Conservation (phyloP, 257 asterid genomes). For the Thymus mandschuricus region DNA sequence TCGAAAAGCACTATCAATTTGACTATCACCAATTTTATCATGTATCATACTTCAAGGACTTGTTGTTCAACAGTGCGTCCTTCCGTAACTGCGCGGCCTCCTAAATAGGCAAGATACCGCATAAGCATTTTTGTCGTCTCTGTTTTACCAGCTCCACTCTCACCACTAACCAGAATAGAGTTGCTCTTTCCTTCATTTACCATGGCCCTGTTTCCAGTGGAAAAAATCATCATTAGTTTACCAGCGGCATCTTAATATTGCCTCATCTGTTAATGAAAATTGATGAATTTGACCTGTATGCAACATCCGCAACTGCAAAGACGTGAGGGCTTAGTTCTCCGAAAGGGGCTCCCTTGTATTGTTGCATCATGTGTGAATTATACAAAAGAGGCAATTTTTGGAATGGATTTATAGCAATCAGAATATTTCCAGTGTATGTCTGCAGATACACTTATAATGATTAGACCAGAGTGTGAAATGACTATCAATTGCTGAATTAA, state of each 20-base stretch:
- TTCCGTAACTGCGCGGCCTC: conserved; percentile 96
- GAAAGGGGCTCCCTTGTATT: conserved; percentile 91
- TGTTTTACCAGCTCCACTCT: conserved; percentile 99
- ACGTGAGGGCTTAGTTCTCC: conserved; percentile 98
- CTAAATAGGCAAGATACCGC: conserved; percentile 92
- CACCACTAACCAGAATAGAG: conserved; percentile 98
- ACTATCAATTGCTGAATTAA: conserved; percentile 24
- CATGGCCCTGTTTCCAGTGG: conserved; percentile 78
- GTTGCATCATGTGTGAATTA: conserved; percentile 94
- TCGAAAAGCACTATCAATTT: conserved; percentile 14
- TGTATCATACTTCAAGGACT: conserved; percentile 87
- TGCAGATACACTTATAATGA: conserved; percentile 44
- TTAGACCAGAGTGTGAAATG: conserved; percentile 36
- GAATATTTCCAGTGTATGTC: conserved; percentile 98
- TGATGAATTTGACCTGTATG: conserved; percentile 70
- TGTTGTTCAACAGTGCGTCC: conserved; percentile 99
- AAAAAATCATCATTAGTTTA: conserved; percentile 28
- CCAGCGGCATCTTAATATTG: conserved; percentile 23
- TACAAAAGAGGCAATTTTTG: conserved; percentile 92
- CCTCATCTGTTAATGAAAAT: conserved; percentile 28
- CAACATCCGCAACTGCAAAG: conserved; percentile 98
- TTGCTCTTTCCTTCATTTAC: conserved; percentile 84
- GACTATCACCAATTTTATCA: conserved; percentile 31
- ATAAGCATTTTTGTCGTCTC: conserved; percentile 99
- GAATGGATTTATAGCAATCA: conserved; percentile 96